Conservation (phyloP, 208 protist species). For the Leishmania guyanensis region DNA sequence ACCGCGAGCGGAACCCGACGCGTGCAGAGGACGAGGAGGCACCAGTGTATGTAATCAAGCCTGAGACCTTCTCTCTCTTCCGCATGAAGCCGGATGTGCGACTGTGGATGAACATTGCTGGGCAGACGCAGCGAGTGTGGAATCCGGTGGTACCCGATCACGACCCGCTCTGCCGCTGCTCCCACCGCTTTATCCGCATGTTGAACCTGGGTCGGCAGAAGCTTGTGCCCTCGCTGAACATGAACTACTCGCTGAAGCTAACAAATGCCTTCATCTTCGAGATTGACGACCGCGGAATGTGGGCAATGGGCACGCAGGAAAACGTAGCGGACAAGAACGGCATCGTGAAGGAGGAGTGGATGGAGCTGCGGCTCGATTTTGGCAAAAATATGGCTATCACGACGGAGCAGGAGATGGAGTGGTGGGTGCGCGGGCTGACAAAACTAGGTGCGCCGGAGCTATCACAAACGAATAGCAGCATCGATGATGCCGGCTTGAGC, state of each 20-base stretch:
- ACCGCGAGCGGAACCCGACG: constrained; percentile 86
- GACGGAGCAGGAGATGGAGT: constrained; percentile 91
- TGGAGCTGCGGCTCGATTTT: constrained; percentile 82
- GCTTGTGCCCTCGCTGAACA: constrained; percentile 86
- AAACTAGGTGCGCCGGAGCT: constrained; percentile 84
- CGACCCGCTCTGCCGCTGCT: constrained; percentile 75
- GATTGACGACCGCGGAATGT: constrained; percentile 75
- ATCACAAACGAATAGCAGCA: constrained; percentile 79
- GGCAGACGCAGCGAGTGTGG: constrained; percentile 83
- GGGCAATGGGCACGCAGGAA: constrained; percentile 89
- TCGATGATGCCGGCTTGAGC: constrained; percentile 78
- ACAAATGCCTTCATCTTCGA: constrained; percentile 90
- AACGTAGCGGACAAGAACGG: constrained; percentile 60
- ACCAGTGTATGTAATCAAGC: constrained; percentile 86
- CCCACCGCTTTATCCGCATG: constrained; percentile 79
- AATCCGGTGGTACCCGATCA: constrained; percentile 67
- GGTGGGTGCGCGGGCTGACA: constrained; percentile 86
- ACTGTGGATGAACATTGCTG: constrained; percentile 71
- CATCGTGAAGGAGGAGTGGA: constrained; percentile 73
- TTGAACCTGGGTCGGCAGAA: constrained; percentile 86
- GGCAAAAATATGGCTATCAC: constrained; percentile 79
- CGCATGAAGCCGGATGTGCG: constrained; percentile 73
- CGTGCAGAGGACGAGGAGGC: constrained; percentile 75
- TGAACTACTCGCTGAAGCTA: constrained; percentile 89
- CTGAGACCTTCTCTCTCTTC: constrained; percentile 78